phyloP scores from a whole-genome alignment of 768 basidiomycete species.

The Sporobolomyces roseus region DNA sequence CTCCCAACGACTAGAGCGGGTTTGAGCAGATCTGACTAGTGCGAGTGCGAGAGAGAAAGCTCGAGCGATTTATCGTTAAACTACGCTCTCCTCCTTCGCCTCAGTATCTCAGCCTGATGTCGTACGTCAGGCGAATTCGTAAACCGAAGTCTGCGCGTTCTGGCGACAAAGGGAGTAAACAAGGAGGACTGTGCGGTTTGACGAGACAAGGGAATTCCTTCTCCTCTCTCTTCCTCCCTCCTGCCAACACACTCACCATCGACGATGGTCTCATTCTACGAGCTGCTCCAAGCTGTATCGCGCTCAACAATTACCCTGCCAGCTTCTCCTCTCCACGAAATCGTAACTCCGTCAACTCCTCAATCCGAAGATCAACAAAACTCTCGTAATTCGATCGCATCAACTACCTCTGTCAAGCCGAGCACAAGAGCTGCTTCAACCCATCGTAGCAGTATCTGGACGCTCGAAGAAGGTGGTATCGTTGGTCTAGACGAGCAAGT shows the following conservation, averaged over 20 bases:
- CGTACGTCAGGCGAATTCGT: too few relatives aligned
- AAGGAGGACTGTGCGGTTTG: not conserved
- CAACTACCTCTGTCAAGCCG: not conserved
- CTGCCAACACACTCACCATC: not conserved
- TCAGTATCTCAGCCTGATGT: too few relatives aligned
- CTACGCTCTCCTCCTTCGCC: too few relatives aligned
- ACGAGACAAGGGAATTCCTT: not conserved
- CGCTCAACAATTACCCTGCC: not conserved
- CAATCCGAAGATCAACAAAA: not conserved
- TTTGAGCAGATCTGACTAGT: too few relatives aligned
- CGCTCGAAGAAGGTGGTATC: not conserved
- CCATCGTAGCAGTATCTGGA: not conserved
- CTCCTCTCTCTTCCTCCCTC: not conserved
- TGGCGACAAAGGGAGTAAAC: not conserved
- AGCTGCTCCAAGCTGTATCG: slow-evolving; percentile 13
- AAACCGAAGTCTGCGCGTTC: too few relatives aligned
- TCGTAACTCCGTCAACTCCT: not conserved
- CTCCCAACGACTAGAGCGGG: too few relatives aligned
- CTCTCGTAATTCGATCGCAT: not conserved
- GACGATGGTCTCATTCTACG: slow-evolving; percentile 25
- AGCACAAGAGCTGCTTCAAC: not conserved
- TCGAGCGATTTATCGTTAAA: too few relatives aligned
- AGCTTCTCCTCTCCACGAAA: not conserved
- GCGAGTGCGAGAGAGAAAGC: too few relatives aligned
- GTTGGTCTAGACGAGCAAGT: not conserved